phyloP scores from a whole-genome alignment of 2,329 filamentous ascomycete species.

The Apiospora saccharicola region DNA sequence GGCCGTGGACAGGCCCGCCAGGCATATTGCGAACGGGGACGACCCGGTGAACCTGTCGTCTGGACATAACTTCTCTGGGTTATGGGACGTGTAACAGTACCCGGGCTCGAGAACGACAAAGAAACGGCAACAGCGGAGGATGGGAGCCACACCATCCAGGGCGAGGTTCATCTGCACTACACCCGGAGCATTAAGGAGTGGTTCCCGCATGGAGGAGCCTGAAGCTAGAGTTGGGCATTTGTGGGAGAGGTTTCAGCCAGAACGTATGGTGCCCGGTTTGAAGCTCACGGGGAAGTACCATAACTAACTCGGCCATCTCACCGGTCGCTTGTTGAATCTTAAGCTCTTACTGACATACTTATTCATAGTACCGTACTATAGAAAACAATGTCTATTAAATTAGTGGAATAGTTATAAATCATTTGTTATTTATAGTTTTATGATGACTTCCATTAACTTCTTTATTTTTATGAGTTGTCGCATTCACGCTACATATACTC shows the following conservation, averaged over 20 bases:
- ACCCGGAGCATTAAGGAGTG: conserved; percentile 57
- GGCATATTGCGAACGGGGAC: conserved; percentile 43
- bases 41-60: conserved; percentile 47
- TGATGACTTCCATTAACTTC: no score
- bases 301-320: conserved; percentile 26
- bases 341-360: no score
- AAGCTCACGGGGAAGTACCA: conserved; percentile 32
- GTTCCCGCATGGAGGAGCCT: conserved; percentile 47
- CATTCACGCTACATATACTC: no score
- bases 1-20: conserved; percentile 40
- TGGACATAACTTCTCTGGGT: conserved; percentile 58
- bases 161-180: conserved; percentile 59
- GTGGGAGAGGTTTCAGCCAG: conserved; percentile 43
- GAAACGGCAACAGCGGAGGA: conserved; percentile 40
- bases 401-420: no score
- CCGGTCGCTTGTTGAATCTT: not conserved
- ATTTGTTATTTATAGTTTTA: no score
- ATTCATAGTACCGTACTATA: no score
- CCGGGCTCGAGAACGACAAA: conserved; percentile 46
- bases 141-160: conserved; percentile 51
- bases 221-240: conserved; percentile 37
- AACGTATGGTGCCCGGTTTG: conserved; percentile 32
- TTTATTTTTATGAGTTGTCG: no score
- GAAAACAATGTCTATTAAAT: no score
- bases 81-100: conserved; percentile 55